Evolutionary conservation across 2,329 filamentous ascomycete genomes (phyloP).

Genomic region (Dryadomyces quercivorus): DNA sequence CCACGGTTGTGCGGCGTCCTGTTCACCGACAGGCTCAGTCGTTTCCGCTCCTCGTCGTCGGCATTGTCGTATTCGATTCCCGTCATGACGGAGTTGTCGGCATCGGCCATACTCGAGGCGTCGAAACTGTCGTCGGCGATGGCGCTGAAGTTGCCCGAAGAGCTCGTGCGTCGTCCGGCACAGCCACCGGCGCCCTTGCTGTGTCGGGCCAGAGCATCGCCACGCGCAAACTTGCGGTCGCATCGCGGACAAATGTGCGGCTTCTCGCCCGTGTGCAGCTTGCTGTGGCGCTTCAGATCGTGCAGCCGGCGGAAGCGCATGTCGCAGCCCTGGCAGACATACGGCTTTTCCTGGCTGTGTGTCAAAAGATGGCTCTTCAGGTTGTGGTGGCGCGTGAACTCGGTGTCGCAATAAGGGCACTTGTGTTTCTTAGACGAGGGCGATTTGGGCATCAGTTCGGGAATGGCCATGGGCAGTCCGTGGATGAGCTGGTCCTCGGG

Average conservation of each 20-base stretch:
- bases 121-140: slow-evolving; percentile 18
- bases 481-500: background rate
- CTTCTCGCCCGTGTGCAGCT: slow-evolving; percentile 91
- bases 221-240: slow-evolving; percentile 85
- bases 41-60: slow-evolving; percentile 50
- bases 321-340: slow-evolving; percentile 84
- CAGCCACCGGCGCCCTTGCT: slow-evolving; percentile 94
- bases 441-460: slow-evolving; percentile 46
- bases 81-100: slow-evolving; percentile 42
- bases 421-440: slow-evolving; percentile 87
- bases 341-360: slow-evolving; percentile 97
- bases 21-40: slow-evolving; percentile 60
- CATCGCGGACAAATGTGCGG: slow-evolving; percentile 93
- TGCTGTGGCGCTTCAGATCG: slow-evolving; percentile 90
- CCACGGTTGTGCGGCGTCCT: slow-evolving; percentile 52
- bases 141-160: slow-evolving; percentile 40
- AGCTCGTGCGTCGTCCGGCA: slow-evolving; percentile 77
- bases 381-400: slow-evolving; percentile 95
- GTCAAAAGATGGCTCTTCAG: slow-evolving; percentile 94
- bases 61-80: slow-evolving; percentile 42
- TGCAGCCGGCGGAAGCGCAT: slow-evolving; percentile 87
- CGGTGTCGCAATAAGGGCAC: slow-evolving; percentile 90
- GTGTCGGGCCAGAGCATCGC: slow-evolving; percentile 86
- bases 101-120: slow-evolving; percentile 14
- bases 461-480: slow-evolving; percentile 1